Evolutionary conservation across 768 basidiomycete species (phyloP), one percentile per base, ranked within the genome.

Genomic region (Suillus cothurnatus): DNA sequence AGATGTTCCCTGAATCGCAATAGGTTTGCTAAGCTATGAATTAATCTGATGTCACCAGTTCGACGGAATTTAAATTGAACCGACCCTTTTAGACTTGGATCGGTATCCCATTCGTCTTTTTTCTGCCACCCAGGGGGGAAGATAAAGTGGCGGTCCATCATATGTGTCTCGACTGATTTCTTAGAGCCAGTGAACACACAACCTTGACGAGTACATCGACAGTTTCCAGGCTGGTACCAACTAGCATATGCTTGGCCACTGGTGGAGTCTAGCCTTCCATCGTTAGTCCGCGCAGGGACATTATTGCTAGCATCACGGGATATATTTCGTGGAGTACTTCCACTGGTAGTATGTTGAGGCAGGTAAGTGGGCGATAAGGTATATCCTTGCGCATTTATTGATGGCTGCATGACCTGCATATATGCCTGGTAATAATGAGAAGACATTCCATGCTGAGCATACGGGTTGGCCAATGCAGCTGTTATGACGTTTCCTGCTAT

Each of bases 81-180:
- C 65, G 67, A 92, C 92, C 92, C 91, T 77, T 87, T 92, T 61
- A 94, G 80, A 75, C 86, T 89, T 19, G 90, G 91, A 77, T 94
- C 93, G 2, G 93, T 87, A 72, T 93, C 92, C 92, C 92, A 93
- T 36, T 89, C 89, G 41, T 74, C 63, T 71, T 80, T 85, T 63
- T 84, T 81, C 34, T 88, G 80, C 88, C 90, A 93, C 26, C 87
- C 89, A 52, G 85, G 83, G 28, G 94, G 93, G 68, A 86, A 93
- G 56, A 94, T 87, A 50, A 95, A 81, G 74, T 95, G 93, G n/a
- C 93, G 83, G 70, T 94, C 93, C 93, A 94, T 94, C 87, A 88
- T 90, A 71, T 95, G 94, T 34, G 80, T 82, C 74, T 94, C 90
- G 19, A 94, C 85, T 31, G 86, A 79, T 72, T 92, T 91, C 47